Base-by-base conservation (phyloP, 2,329 filamentous ascomycete genomes). In the Fusarium tanahbumbuense region DNA sequence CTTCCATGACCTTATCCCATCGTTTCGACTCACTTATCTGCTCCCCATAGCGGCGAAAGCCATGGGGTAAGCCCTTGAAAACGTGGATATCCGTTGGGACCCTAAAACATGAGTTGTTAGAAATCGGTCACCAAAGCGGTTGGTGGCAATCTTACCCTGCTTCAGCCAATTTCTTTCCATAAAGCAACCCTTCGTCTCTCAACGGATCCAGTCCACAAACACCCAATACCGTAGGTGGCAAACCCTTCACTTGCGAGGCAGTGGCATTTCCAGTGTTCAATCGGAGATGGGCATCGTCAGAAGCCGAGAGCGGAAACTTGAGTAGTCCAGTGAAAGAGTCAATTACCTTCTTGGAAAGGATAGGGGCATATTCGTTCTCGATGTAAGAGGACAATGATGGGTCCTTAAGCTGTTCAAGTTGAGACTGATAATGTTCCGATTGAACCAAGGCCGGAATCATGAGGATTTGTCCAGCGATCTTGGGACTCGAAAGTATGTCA, bases 41-140 rank as follows among this genome's bases (percentile, higher is more conserved):
- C 12, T 80, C 77, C 6, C 81, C 81, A 59, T 81, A 83, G 1
- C 75, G 64, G 6, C 77, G 60, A 23, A 87, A 87, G 0, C 82
- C 83, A 76, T 88, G 87, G 0, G 87, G 87, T 1, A 88, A 75
- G 0, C 86, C 86, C 27, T 78, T 81, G 73, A 87, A 87, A 1
- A 88, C 66, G 58, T 81, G 77, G 1, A 83, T 75, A 56, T 85
- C 76, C 0, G 84, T 86, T 0, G 85, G 81, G 1, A 88, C 83
- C 0, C 83, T 84, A 8, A 10, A 12, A 15, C 13, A 3, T 8
- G 6, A 9, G 1, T 7, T 16, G 6, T 16, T 56, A 11, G 30
- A 52, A 3, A 20, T 4, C 4, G 6, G 22, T 2, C 2, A 45
- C 3, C 9, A 2, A 1, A 16, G 3, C 4, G 2, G 8, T 10